These are phyloP conservation scores for Abelmoschus esculentus DNA, from an alignment of 345 rosid genomes.

Conservation along the genomic window DNA sequence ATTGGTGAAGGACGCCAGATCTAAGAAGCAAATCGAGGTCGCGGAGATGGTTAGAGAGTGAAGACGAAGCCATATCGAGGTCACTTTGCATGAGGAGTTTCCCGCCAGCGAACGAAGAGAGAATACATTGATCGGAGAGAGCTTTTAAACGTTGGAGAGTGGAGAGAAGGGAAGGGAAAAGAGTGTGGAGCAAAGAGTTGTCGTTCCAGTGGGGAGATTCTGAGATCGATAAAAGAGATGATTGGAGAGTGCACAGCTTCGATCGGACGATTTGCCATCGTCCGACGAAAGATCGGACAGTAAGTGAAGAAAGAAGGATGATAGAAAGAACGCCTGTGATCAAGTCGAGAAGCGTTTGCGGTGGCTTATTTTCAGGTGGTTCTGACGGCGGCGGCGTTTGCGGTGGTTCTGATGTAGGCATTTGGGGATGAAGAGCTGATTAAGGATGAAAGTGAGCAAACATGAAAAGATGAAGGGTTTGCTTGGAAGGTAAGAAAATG, in stretches of 20 bases:
- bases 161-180: conserved; percentile 58
- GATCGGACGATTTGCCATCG: conserved; percentile 67
- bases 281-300: conserved; percentile 56
- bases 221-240: conserved; percentile 47
- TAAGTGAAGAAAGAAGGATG: conserved; percentile 50
- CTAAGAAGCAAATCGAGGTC: conserved; percentile 68
- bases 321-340: conserved; percentile 52
- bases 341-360: conserved; percentile 48
- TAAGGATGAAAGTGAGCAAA: background rate
- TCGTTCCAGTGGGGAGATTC: conserved; percentile 66
- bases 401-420: background rate
- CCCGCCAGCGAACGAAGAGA: conserved; percentile 49
- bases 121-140: conserved; percentile 50
- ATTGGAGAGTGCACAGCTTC: conserved; percentile 48
- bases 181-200: conserved; percentile 64
- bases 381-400: conserved; percentile 17
- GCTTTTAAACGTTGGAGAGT: conserved; percentile 67
- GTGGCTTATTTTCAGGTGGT: conserved; percentile 19
- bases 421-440: background rate
- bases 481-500: background rate
- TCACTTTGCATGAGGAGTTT: conserved; percentile 83
- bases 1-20: conserved; percentile 71
- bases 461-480: background rate
- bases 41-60: conserved; percentile 48
- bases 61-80: conserved; percentile 66